Conservation (phyloP, 108 stramenopile genomes). For the Fistulifera pelliculosa region DNA sequence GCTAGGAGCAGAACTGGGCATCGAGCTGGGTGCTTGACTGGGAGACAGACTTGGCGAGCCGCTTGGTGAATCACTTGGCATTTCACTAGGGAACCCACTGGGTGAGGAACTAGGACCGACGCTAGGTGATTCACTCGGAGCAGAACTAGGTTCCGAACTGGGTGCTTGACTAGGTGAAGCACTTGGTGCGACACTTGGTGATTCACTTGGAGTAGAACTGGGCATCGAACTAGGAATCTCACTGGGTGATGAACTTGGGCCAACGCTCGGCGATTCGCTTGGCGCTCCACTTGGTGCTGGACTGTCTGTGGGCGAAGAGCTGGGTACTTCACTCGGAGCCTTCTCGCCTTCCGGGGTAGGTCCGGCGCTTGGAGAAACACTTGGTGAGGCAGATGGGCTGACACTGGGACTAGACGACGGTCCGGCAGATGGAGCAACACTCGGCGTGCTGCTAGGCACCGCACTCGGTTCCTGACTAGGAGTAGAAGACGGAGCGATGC, state of each 20-base stretch:
- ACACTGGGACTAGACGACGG: not conserved
- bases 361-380: not conserved
- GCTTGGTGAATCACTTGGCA: not conserved
- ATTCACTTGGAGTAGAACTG: too few species aligned
- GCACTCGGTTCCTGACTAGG: not conserved
- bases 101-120: not conserved
- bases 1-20: not conserved
- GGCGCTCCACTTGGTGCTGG: slow-evolving; percentile 2
- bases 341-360: not conserved
- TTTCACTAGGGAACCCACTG: not conserved
- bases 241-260: too few species aligned
- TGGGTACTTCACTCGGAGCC: slow-evolving; percentile 2
- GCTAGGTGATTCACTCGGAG: not conserved
- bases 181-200: not conserved
- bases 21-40: too few species aligned
- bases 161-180: not conserved
- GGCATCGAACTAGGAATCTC: too few species aligned
- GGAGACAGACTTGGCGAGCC: not conserved
- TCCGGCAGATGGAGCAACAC: not conserved
- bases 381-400: slow-evolving; percentile 4
- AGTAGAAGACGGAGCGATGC: not conserved
- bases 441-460: not conserved
- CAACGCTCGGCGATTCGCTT: too few species aligned
- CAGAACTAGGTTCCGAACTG: not conserved
- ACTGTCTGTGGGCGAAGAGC: not conserved